Base-by-base conservation (phyloP, 495 filamentous ascomycete genomes). In the Xylaria palmicola region DNA sequence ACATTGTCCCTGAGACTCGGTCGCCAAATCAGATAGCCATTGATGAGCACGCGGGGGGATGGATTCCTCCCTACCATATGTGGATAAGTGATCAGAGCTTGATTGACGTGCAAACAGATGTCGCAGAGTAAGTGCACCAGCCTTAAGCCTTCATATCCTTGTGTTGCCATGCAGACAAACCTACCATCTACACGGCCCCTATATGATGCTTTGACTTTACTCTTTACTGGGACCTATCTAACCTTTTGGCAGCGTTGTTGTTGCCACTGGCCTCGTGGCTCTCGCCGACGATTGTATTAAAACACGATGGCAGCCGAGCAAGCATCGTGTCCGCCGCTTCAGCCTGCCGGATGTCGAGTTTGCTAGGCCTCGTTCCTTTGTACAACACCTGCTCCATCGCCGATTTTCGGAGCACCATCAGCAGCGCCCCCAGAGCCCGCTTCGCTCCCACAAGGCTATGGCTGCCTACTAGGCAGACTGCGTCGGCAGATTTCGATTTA, bases 211-310 rank as follows among this genome's bases (percentile, higher is more conserved):
- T n/a, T 1, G 7, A 32, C 22, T 45, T 32, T 22, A 32, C 49
- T 22, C 22, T 51, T 45, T 37, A 3, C 10, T n/a, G n/a, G 27
- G 27, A 55, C 13, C 54, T 37, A 55, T 62, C 61, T 66, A 65
- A 64, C 50, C 45, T 59, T 52, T 62, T 26, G 13, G 47, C 57
- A 96, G 93, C 69, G 88, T 92, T 62, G 88, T 98, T 67, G 85
- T 98, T 57, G 87, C 93, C 22, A 93, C 93, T 49, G 94, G 93
- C 39, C 80, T 98, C 67, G 90, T 95, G 47, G 86, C 90, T 6
- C 86, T 98, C 44, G 88, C 96, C 59, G 94, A 98, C 68, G 93
- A 98, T 75, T 90, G 88, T 75, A 93, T 97, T 76, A 88, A 89
- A 72, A 83, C 86, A 48, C 86, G 85, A 55, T 94, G 89, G 83